These are phyloP conservation scores for Xylariaceae sp. DNA, from an alignment of 2,329 filamentous ascomycete species.

Conservation along the genomic window DNA sequence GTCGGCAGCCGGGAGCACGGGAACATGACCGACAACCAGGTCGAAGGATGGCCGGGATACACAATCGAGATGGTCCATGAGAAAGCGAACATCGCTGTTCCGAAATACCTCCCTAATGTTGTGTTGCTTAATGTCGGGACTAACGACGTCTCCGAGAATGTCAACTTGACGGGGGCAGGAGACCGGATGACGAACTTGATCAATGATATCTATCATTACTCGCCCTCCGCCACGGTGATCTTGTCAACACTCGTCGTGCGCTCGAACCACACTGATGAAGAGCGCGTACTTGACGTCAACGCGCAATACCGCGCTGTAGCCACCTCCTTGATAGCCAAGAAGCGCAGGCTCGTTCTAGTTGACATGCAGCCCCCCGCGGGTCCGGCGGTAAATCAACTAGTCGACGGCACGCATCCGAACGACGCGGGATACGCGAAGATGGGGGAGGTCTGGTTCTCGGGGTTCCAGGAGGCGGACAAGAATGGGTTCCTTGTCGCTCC, in stretches of 20 bases:
- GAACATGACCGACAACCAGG: constrained; percentile 33
- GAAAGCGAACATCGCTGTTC: constrained; percentile 28
- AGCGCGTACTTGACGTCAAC: constrained; percentile 28
- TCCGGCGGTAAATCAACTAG: constrained; percentile 26
- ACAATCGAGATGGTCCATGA: constrained; percentile 32
- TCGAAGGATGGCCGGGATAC: constrained; percentile 36
- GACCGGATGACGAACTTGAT: constrained; percentile 28
- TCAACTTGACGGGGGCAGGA: constrained; percentile 27
- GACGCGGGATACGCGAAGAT: constrained; percentile 35
- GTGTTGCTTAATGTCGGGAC: constrained; percentile 38
- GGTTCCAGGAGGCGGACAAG: constrained; percentile 27
- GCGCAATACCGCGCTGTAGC: constrained; percentile 25
- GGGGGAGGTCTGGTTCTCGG: constrained; percentile 30
- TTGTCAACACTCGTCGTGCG: constrained; percentile 33
- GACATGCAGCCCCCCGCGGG: constrained; percentile 31
- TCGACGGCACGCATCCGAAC: constrained; percentile 33
- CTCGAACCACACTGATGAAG: constrained; percentile 20
- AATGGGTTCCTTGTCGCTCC: constrained; percentile 20
- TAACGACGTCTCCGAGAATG: constrained; percentile 36
- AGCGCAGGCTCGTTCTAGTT: constrained; percentile 29
- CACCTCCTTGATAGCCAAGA: constrained; percentile 14
- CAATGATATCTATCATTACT: constrained; percentile 28
- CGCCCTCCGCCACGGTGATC: constrained; percentile 31
- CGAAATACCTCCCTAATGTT: constrained; percentile 32
- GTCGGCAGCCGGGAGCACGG: constrained; percentile 36